These are phyloP conservation scores for Eutrema salsugineum DNA, from an alignment of 441 rosid species.

Conservation along the genomic window DNA sequence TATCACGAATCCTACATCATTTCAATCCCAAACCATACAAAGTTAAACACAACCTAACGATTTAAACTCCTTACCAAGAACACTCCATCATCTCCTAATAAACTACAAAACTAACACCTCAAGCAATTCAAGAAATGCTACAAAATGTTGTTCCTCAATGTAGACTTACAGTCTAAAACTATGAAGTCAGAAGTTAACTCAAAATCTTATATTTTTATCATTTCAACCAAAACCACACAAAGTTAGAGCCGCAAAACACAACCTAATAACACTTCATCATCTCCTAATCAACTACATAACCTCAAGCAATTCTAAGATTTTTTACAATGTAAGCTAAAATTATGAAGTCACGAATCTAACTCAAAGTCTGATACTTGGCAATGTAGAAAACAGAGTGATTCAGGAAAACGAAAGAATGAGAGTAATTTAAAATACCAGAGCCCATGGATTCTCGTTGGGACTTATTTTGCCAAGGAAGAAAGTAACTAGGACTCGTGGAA, in stretches of 20 bases:
- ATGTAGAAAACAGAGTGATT: not conserved
- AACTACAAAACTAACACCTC: too few species aligned
- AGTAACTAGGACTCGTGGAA: slow-evolving; percentile 71
- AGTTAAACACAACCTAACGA: not conserved
- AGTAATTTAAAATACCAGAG: slow-evolving; percentile 45
- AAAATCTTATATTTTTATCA: too few species aligned
- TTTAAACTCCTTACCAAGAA: not conserved
- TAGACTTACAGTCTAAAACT: too few species aligned
- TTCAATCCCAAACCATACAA: not conserved
- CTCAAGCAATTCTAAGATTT: not conserved
- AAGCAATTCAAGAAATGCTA: too few species aligned
- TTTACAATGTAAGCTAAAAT: too few species aligned
- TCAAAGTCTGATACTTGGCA: not conserved
- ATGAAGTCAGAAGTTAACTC: too few species aligned
- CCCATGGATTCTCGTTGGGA: slow-evolving; percentile 80
- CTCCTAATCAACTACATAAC: too few species aligned
- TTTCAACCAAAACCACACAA: not conserved
- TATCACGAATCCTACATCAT: slow-evolving; percentile 35
- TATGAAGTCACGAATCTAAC: too few species aligned
- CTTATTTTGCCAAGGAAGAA: slow-evolving; percentile 90
- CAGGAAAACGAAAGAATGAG: not conserved
- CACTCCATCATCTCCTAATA: too few species aligned
- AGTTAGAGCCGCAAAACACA: not conserved
- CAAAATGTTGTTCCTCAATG: too few species aligned
- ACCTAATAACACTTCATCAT: not conserved